Evolutionary conservation across 2,329 filamentous ascomycete species (phyloP), one percentile per base, ranked within the genome.

Genomic region (Colletotrichum endophyticum): DNA sequence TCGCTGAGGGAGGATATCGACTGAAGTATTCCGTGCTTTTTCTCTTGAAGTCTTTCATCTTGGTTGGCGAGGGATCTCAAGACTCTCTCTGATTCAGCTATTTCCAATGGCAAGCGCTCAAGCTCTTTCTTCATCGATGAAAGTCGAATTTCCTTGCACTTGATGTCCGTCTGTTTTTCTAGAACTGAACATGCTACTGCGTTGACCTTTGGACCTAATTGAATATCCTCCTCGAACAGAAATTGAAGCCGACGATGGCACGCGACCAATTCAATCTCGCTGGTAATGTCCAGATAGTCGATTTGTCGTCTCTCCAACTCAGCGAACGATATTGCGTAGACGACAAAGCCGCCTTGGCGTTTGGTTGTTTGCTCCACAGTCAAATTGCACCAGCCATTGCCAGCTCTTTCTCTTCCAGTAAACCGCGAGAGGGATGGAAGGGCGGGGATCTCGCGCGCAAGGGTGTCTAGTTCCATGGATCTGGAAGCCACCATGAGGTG

Each of bases 81-180:
- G 1, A n/a, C 0, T 49, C 8, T 12, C 1, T 49, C 19, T 12
- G 19, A n/a, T 9, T 49, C 19, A 49, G 19, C 39, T 5, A 49
- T 0, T n/a, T 49, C 19, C 9, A 49, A 0, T 0, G 39, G 39
- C 19, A 49, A n/a, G 19, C 39, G 39, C 19, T 49, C 39, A 3
- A 49, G 19, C 19, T 49, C 39, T 49, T 49, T 49, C 19, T 49
- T 49, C 19, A n/a, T n/a, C 0, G 39, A 49, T n/a, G 3, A 49
- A 49, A 49, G 6, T 6, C 9, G 39, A 0, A 0, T 49, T 11
- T 22, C 19, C 39, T 49, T 22, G 19, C 22, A n/a, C 0, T n/a
- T n/a, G 6, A 49, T n/a, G 19, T 12, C 8, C 9, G 39, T 19
- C 6, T 49, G 39, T n/a, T 49, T 49, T 12, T 49, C 39, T 8